phyloP scores from a whole-genome alignment of 352 stramenopile genomes.

The Aphanomyces invadans region DNA sequence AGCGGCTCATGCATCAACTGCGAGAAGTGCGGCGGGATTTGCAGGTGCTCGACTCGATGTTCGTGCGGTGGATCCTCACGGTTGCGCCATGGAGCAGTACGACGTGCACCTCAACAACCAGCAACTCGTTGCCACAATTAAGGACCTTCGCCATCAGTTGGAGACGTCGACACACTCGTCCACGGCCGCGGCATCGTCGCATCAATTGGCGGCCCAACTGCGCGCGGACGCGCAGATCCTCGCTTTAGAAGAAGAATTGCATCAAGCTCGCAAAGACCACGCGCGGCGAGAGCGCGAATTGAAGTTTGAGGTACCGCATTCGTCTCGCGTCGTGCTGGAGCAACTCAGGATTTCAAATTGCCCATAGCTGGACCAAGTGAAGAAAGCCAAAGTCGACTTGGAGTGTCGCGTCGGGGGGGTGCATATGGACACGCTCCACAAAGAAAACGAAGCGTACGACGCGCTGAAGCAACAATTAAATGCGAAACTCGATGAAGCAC shows the following conservation, averaged over 20 bases:
- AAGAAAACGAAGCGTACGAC: conserved; percentile 42
- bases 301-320: conserved; percentile 41
- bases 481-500: conserved; percentile 41
- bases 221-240: conserved; percentile 46
- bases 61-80: too few relatives aligned
- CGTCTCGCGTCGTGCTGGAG: too few relatives aligned
- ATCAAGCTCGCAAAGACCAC: conserved; percentile 30
- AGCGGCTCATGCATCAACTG: conserved; percentile 71
- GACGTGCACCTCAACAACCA: conserved; percentile 74
- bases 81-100: conserved; percentile 41
- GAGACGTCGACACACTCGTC: conserved; percentile 10
- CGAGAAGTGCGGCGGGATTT: conserved; percentile 50
- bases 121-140: conserved; percentile 41
- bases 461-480: conserved; percentile 40
- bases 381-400: conserved; percentile 71
- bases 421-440: conserved; percentile 46
- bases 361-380: conserved; percentile 50
- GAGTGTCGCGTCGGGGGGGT: conserved; percentile 74
- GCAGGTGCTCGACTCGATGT: background rate
- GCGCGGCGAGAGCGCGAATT: conserved; percentile 57
- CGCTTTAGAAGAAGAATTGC: conserved; percentile 54
- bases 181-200: background rate
- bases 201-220: conserved; percentile 45
- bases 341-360: too few relatives aligned
- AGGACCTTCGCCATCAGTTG: conserved; percentile 34